Evolutionary conservation across 192 early-diverging fungal species (phyloP).

Genomic region (Ambispora gerdemannii): DNA sequence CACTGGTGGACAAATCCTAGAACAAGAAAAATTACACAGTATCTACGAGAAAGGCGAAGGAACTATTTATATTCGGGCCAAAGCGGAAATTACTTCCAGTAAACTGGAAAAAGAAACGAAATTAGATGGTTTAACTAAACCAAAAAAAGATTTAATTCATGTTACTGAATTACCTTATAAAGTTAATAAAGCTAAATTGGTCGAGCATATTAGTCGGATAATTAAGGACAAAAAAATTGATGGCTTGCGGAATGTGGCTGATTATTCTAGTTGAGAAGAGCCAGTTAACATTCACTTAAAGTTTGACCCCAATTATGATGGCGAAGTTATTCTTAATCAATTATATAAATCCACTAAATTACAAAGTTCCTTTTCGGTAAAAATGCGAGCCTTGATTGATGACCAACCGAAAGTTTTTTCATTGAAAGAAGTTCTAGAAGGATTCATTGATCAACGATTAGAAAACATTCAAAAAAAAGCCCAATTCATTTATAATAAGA

Average conservation of each 20-base stretch:
- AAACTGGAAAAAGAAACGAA: background rate
- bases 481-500: constrained; percentile 17
- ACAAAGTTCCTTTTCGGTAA: constrained; percentile 2
- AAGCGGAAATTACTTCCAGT: constrained; percentile 5
- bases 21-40: constrained; percentile 6
- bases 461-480: constrained; percentile 24
- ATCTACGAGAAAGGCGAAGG: constrained; percentile 18
- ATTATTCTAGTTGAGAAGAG: constrained; percentile 17
- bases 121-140: too few relatives aligned
- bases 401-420: constrained; percentile 20
- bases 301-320: constrained; percentile 23
- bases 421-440: constrained; percentile 19
- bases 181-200: constrained; percentile 1
- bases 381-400: constrained; percentile 23
- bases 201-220: constrained; percentile 1
- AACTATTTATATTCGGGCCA: constrained; percentile 5
- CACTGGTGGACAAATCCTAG: constrained; percentile 3
- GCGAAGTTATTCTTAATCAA: constrained; percentile 23
- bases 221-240: constrained; percentile 12
- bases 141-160: background rate
- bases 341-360: constrained; percentile 19
- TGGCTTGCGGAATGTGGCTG: background rate
- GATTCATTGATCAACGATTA: constrained; percentile 4
- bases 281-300: constrained; percentile 19
- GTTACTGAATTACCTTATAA: constrained; percentile 13